Evolutionary conservation across 257 asterid species (phyloP), one percentile per base, ranked within the genome.

Genomic region (Scutellaria galericulata): DNA sequence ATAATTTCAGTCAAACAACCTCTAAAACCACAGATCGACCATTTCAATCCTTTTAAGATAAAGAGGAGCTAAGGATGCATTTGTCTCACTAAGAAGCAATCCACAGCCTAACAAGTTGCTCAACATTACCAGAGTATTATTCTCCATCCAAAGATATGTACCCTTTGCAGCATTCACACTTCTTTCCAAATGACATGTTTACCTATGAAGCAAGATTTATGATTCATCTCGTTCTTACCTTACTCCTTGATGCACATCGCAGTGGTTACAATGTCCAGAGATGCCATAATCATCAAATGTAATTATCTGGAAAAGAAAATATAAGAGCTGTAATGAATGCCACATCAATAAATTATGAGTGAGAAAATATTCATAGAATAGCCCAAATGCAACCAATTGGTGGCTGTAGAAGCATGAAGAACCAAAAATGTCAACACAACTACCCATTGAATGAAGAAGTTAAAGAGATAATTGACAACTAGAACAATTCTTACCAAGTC

Each of bases 231-330:
- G 39, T 24, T 75, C 89, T 79, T 71, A 87, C 98, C 89, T 77
- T 52, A 94, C 98, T 52, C 96, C 99, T 73, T 55, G 87, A 74
- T 79, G 74, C 18, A 79, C 77, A 15, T 79, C 83, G 0, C 73
- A 15, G 69, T 79, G 83, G 74, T 79, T 79, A 78, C 98, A 91
- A 80, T 94, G 99, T 66, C 98, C 98, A 54, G 98, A 94, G 74
- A 91, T 87, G 51, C 99, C 97, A 75, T 84, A 85, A 70, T 75
- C 75, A 76, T 94, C 99, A 79, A 94, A 94, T 27, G 93, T 87
- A 77, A 94, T 77, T 39, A 95, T 82, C 99, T 94, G 86, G 50
- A 68, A 68, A 73, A 54, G 40, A 76, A 65, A 68, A 66, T 14
- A 10, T 9, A 61, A 62, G 42, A 70, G 53, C 31, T 37, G 54